A percentile compares a stretch with the other conserved stretches of the same genome.
These are phyloP conservation scores for Saprolegnia parasitica DNA, from an alignment of 352 stramenopile genomes.

Conservation along the genomic window DNA sequence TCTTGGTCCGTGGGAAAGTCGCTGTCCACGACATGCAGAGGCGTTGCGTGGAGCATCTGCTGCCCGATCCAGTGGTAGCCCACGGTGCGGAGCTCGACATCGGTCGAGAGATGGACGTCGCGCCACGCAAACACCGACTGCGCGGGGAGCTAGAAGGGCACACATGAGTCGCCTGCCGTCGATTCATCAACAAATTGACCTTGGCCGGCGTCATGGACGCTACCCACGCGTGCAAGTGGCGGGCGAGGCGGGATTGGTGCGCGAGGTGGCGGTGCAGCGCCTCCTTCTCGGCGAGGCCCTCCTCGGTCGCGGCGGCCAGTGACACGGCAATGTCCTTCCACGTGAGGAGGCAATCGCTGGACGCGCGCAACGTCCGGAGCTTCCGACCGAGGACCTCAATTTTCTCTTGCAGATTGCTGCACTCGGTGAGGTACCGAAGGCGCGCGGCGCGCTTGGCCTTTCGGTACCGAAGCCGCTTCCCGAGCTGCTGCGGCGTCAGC, in stretches of 20 bases:
- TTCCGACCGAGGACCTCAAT: slow-evolving; percentile 1
- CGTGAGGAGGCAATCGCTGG: neutral
- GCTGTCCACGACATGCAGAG: neutral
- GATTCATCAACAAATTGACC: neutral
- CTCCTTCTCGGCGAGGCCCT: neutral
- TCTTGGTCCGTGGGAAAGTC: neutral
- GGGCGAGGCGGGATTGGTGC: slow-evolving; percentile 5
- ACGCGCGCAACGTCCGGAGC: neutral
- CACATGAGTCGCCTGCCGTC: neutral
- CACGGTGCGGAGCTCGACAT: neutral
- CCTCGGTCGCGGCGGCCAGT: neutral
- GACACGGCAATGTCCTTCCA: neutral
- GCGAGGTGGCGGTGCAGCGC: neutral
- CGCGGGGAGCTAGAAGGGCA: neutral
- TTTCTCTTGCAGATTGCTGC: slow-evolving; percentile 1
- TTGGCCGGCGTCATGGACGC: neutral
- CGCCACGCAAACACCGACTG: slow-evolving; percentile 7
- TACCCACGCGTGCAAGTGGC: neutral
- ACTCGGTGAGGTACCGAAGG: slow-evolving; percentile 9
- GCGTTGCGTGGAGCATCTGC: slow-evolving; percentile 14
- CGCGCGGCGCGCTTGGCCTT: slow-evolving; percentile 9
- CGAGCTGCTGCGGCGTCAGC: neutral
- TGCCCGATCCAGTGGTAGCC: slow-evolving; percentile 14
- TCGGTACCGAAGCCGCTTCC: slow-evolving; percentile 4
- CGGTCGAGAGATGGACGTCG: slow-evolving; percentile 1